A percentile compares a stretch with the other conserved stretches of the same genome.
These are phyloP conservation scores for Yamadazyma trypodendri DNA, from an alignment of 1,139 yeast genomes.

Conservation along the genomic window DNA sequence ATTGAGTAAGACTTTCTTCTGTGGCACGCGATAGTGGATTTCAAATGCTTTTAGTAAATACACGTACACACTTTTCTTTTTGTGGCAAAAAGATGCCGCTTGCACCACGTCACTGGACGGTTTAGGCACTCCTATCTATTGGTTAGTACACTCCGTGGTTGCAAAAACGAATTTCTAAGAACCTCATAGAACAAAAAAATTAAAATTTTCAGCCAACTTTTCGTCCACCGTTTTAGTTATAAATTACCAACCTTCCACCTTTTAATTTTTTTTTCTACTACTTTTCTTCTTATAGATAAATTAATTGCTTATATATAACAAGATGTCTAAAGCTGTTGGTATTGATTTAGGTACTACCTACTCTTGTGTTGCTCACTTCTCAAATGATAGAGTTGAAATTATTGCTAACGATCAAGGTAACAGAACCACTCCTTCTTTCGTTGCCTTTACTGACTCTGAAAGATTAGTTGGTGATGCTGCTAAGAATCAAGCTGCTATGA, in stretches of 20 bases:
- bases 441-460: constrained; percentile 96
- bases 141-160: constrained; percentile 3
- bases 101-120: no score
- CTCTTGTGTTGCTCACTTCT: constrained; percentile 97
- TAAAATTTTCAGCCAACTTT: constrained; percentile 10
- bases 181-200: constrained; percentile 10
- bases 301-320: constrained; percentile 4
- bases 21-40: neutral
- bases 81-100: neutral
- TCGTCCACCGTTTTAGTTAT: constrained; percentile 8
- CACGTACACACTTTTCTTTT: neutral
- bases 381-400: constrained; percentile 78
- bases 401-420: constrained; percentile 99
- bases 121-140: neutral
- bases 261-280: constrained; percentile 1
- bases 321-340: constrained; percentile 73
- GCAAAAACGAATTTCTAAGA: constrained; percentile 7
- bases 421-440: constrained; percentile 98
- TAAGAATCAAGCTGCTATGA: constrained; percentile 97
- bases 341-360: constrained; percentile 99
- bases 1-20: no score
- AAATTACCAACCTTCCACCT: constrained; percentile 1
- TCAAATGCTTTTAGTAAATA: neutral
- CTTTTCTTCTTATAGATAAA: constrained; percentile 4
- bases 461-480: constrained; percentile 99